These are phyloP conservation scores for Lentinula sp. DNA, from an alignment of 768 basidiomycete genomes.

Conservation along the genomic window DNA sequence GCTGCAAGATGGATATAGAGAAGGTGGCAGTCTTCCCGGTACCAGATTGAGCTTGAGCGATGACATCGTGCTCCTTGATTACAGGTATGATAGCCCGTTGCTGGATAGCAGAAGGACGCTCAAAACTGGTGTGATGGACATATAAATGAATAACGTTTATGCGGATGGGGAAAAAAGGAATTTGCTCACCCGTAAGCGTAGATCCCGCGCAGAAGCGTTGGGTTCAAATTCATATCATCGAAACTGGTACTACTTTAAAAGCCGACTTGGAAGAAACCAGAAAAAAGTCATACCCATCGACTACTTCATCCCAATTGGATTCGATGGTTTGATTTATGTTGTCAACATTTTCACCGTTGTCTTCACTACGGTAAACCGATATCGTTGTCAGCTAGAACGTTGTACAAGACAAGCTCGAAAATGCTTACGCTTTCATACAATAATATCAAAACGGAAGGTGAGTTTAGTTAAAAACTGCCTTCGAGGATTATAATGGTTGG, in stretches of 20 bases:
- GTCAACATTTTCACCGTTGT: slow-evolving; percentile 45
- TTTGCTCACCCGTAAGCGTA: slow-evolving; percentile 67
- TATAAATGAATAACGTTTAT: not conserved
- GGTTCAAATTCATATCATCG: slow-evolving; percentile 78
- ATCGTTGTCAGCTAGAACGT: not conserved
- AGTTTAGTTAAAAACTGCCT: slow-evolving; percentile 10
- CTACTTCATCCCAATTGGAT: slow-evolving; percentile 76
- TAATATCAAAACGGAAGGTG: slow-evolving; percentile 8
- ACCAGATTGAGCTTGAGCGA: slow-evolving; percentile 79
- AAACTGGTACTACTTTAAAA: no score
- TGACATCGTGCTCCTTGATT: slow-evolving; percentile 80
- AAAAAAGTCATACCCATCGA: slow-evolving; percentile 55
- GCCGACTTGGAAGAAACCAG: not conserved
- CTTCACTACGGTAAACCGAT: slow-evolving; percentile 53
- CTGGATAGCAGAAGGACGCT: slow-evolving; percentile 76
- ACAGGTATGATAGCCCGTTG: slow-evolving; percentile 78
- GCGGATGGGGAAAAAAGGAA: not conserved
- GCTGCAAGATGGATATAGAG: slow-evolving; percentile 69
- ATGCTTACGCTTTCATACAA: slow-evolving; percentile 8
- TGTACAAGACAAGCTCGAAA: not conserved
- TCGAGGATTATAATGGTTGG: not conserved
- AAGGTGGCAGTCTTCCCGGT: slow-evolving; percentile 85
- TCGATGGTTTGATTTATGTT: slow-evolving; percentile 43
- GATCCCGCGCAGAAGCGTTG: slow-evolving; percentile 75
- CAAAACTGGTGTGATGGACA: slow-evolving; percentile 43